Evolutionary conservation across 768 basidiomycete species (phyloP).

Genomic region (Tubosaeta sp.): DNA sequence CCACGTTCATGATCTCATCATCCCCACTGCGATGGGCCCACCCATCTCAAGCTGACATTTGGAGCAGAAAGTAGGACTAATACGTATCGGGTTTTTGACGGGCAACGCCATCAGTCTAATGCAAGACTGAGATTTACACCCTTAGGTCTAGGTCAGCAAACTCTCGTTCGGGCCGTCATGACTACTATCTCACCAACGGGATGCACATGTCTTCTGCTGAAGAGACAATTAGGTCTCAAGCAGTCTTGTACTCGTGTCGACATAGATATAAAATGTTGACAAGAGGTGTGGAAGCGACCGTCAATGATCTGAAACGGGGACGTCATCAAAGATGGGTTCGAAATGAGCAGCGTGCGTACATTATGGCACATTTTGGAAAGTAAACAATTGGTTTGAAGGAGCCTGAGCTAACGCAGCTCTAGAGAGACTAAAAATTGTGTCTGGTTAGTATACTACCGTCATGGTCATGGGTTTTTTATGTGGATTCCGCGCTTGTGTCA

Average conservation of each 20-base stretch:
- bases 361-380: constrained; percentile 62
- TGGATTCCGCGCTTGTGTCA: constrained; percentile 29
- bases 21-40: constrained; percentile 10
- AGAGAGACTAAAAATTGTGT: constrained; percentile 17
- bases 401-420: constrained; percentile 11
- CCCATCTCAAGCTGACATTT: constrained; percentile 27
- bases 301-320: constrained; percentile 58
- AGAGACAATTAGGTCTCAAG: constrained; percentile 57
- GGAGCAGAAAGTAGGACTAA: constrained; percentile 48
- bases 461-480: constrained; percentile 27
- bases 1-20: constrained; percentile 16
- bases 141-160: constrained; percentile 29
- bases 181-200: constrained; percentile 39
- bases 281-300: constrained; percentile 65
- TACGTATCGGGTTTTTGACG: constrained; percentile 65
- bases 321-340: background rate
- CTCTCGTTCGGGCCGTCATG: background rate
- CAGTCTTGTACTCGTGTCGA: constrained; percentile 68
- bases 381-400: constrained; percentile 16
- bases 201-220: constrained; percentile 63
- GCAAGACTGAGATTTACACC: constrained; percentile 54
- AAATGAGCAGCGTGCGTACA: constrained; percentile 37
- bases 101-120: constrained; percentile 64
- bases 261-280: constrained; percentile 72
- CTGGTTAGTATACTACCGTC: constrained; percentile 10